phyloP scores from a whole-genome alignment of 768 basidiomycete genomes.

The Boletus edulis region DNA sequence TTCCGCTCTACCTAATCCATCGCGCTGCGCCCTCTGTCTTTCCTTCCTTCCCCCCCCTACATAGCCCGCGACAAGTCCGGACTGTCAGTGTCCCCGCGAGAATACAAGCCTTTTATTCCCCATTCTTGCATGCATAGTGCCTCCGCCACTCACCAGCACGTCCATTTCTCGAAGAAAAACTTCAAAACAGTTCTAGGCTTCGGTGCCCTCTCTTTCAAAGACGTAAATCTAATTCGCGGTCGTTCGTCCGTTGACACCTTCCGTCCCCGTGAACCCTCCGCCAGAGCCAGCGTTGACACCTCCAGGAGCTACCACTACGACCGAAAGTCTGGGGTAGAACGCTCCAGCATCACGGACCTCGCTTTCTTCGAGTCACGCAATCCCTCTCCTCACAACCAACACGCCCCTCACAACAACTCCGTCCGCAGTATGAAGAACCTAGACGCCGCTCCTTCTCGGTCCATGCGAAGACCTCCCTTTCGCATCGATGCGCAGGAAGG shows the following conservation, averaged over 20 bases:
- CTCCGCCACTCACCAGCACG: conserved; percentile 34
- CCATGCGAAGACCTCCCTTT: conserved; percentile 47
- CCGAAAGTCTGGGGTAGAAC: conserved; percentile 36
- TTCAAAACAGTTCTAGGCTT: conserved; percentile 51
- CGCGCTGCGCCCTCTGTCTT: conserved; percentile 24
- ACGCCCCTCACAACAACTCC: conserved; percentile 31
- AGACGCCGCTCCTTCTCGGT: conserved; percentile 42
- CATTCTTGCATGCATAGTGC: conserved; percentile 44
- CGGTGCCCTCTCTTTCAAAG: conserved; percentile 35
- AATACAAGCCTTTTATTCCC: conserved; percentile 19
- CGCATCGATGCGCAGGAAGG: conserved; percentile 76
- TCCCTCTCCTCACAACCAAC: conserved; percentile 31
- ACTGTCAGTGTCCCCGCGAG: conserved; percentile 26
- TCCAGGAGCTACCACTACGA: conserved; percentile 35
- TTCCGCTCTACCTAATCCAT: conserved; percentile 32
- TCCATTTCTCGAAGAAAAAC: conserved; percentile 41
- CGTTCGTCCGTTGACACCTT: conserved; percentile 29
- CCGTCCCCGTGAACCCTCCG: conserved; percentile 28
- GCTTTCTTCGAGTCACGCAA: conserved; percentile 41
- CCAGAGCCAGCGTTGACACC: conserved; percentile 46
- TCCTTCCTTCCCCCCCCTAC: conserved; percentile 23
- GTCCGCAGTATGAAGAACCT: conserved; percentile 42
- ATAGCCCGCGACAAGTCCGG: conserved; percentile 27
- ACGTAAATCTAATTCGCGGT: conserved; percentile 29
- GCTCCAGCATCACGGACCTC: conserved; percentile 38